Conservation (phyloP, 768 basidiomycete genomes). For the Leccinum rimulosum region DNA sequence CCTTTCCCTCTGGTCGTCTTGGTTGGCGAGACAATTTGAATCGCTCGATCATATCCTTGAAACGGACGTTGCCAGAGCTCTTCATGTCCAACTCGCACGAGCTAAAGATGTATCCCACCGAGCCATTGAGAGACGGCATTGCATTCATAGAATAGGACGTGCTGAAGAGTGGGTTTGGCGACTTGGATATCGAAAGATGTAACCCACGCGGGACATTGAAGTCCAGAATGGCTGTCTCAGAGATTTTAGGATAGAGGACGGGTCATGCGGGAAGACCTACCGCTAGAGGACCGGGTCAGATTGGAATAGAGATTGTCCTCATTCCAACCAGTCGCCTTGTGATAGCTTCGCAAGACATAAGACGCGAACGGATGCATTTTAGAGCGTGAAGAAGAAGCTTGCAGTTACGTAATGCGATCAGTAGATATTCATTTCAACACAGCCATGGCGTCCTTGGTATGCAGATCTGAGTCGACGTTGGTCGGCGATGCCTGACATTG, state of each 20-base stretch:
- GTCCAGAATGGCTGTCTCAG: constrained; percentile 75
- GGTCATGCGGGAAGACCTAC: constrained; percentile 41
- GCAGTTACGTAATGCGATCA: not conserved
- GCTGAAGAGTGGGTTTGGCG: constrained; percentile 84
- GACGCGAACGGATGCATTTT: constrained; percentile 84
- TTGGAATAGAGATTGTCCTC: constrained; percentile 94
- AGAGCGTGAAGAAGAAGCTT: not conserved
- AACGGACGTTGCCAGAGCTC: constrained; percentile 65
- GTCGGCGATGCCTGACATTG: no score
- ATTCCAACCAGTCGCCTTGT: constrained; percentile 93
- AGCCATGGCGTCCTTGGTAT: no score
- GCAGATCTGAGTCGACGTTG: no score
- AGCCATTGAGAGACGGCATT: constrained; percentile 89
- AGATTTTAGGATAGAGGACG: constrained; percentile 5
- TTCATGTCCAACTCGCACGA: constrained; percentile 78
- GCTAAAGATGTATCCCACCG: constrained; percentile 90
- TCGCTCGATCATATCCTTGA: constrained; percentile 88
- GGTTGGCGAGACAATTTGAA: constrained; percentile 86
- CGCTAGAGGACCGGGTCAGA: constrained; percentile 84
- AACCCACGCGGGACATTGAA: constrained; percentile 82
- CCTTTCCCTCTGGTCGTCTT: constrained; percentile 69
- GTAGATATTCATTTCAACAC: no score
- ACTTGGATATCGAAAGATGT: constrained; percentile 80
- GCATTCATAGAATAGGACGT: constrained; percentile 93
- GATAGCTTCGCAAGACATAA: constrained; percentile 87